Evolutionary conservation across 2,329 filamentous ascomycete genomes (phyloP), one percentile per base, ranked within the genome.

Genomic region (Diaporthe sp.): DNA sequence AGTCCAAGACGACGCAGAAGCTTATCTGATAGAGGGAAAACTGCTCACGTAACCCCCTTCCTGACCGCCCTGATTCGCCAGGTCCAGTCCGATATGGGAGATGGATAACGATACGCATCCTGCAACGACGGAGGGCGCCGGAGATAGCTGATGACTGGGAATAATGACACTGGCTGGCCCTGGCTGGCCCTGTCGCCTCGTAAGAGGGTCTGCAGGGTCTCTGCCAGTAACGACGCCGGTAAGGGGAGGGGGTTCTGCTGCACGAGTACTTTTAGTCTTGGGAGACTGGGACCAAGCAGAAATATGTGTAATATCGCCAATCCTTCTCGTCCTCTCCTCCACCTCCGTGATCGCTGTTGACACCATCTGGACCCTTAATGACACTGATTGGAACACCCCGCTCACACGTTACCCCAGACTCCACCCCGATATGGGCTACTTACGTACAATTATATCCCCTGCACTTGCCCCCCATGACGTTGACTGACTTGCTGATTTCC

Each of bases 21-120:
- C 74, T 73, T 71, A 71, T 74, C 68, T 73, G 74, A 73, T 71
- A 71, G 51, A 56, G 53, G 8, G 17, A 32, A 55, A 44, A 25
- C 1, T 66, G 74, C 74, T 75, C 72, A 75, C 74, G 72, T 75
- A 73, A 75, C 68, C 72, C 30, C 35, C 22, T 55, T 66, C 55
- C 13, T 35, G 15, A 22, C 19, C 13, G 13, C 8, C 32, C 19
- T 75, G 74, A 75, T 74, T 75, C 71, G 74, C 61, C 61, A 37
- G 17, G 12, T 9, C 13, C 22, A 7, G 19, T 4, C 27, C 27
- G 27, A 22, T 68, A 75, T 75, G 74, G 47, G 47, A 22, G 47
- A 51, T 51, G 17, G 17, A 51, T 51, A 27, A 19, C 30, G 44
- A 53, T 68, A 53, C 30, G 39, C 59, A 50, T 37, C 65, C 7